Evolutionary conservation across 345 rosid genomes (phyloP).

Genomic region (Salix brachista): DNA sequence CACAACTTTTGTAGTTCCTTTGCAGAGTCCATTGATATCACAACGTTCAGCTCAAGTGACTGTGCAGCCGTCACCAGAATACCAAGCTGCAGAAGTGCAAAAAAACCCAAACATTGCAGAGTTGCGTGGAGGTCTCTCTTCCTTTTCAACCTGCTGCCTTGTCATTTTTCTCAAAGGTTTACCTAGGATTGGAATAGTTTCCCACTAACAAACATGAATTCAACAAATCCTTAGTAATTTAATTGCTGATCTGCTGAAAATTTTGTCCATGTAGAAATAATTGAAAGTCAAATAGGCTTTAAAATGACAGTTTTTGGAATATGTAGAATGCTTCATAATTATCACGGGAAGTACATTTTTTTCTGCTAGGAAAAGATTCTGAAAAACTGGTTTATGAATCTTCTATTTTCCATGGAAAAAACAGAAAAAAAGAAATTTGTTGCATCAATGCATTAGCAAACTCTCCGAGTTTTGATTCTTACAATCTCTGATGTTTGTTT

Average conservation of each 20-base stretch:
- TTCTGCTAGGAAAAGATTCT: not conserved
- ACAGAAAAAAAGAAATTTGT: not conserved
- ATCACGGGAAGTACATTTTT: not conserved
- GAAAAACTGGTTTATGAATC: not conserved
- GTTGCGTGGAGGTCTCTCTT: slow-evolving; percentile 43
- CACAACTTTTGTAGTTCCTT: slow-evolving; percentile 39
- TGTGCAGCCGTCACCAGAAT: slow-evolving; percentile 39
- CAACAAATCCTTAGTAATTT: not conserved
- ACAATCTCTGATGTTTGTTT: not conserved
- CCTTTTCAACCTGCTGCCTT: not conserved
- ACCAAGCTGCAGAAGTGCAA: slow-evolving; percentile 44
- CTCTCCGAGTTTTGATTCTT: not conserved
- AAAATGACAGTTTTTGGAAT: not conserved
- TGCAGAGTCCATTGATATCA: slow-evolving; percentile 36
- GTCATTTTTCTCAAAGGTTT: not conserved
- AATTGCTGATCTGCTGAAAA: not conserved
- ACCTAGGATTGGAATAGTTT: not conserved
- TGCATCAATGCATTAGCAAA: not conserved
- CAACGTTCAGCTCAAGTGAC: slow-evolving; percentile 38
- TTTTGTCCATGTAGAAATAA: not conserved
- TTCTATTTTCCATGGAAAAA: not conserved
- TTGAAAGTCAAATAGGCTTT: not conserved
- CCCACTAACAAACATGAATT: not conserved
- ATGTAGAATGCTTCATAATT: not conserved
- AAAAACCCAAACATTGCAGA: slow-evolving; percentile 36